Conservation (phyloP, 2,329 filamentous ascomycete species). For the Paraconiothyrium brasiliense region DNA sequence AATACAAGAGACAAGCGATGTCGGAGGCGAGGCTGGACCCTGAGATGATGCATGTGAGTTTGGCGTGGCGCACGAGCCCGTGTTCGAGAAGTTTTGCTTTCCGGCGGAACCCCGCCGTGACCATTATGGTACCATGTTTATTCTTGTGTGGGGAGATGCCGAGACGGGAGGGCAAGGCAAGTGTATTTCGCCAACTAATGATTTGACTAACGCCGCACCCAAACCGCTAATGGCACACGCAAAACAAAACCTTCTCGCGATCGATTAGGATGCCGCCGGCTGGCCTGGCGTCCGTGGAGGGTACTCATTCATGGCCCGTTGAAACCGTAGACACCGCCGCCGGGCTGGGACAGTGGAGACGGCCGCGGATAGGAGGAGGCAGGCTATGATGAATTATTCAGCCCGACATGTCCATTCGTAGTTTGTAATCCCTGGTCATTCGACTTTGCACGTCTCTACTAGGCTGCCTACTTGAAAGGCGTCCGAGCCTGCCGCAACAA, state of each 20-base stretch:
- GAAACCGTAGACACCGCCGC: background rate
- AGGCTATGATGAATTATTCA: conserved; percentile 22
- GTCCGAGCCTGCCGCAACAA: conserved; percentile 16
- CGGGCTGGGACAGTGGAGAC: conserved; percentile 11
- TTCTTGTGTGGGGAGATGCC: conserved; percentile 22
- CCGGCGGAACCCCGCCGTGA: conserved; percentile 15
- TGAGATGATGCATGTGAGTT: background rate
- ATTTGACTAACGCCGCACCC: conserved; percentile 16
- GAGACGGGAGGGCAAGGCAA: conserved; percentile 8
- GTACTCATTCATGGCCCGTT: conserved; percentile 1
- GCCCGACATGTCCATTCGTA: conserved; percentile 12
- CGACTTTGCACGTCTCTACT: conserved; percentile 7
- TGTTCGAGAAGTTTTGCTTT: conserved; percentile 15
- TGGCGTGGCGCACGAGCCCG: conserved; percentile 3
- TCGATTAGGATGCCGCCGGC: conserved; percentile 5
- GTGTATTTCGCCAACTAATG: conserved; percentile 15
- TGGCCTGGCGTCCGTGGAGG: background rate
- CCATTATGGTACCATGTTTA: conserved; percentile 16
- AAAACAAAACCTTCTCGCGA: background rate
- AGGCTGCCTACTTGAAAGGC: conserved; percentile 13
- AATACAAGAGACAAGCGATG: conserved; percentile 3
- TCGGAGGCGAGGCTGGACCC: conserved; percentile 12
- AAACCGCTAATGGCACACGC: background rate
- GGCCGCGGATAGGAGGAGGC: conserved; percentile 27
- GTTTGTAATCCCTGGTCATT: conserved; percentile 8